Evolutionary conservation across 2,329 filamentous ascomycete genomes (phyloP).

Genomic region (Claviceps humidiphila): DNA sequence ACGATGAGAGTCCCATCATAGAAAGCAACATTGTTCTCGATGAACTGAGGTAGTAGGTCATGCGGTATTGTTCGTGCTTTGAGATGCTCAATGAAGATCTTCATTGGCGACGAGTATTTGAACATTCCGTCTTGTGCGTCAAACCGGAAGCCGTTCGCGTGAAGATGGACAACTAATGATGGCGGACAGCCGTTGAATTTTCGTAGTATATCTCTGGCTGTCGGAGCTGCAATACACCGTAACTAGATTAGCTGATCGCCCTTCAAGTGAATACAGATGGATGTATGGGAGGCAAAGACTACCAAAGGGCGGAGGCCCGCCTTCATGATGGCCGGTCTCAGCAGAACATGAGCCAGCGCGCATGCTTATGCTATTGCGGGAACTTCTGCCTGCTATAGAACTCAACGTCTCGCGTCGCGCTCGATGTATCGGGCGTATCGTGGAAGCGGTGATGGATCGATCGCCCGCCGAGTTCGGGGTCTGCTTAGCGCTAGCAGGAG

Average conservation of each 20-base stretch:
- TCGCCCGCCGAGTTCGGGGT: constrained; percentile 22
- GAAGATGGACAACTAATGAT: constrained; percentile 75
- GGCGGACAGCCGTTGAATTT: constrained; percentile 65
- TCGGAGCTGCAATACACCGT: constrained; percentile 43
- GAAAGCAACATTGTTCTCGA: constrained; percentile 58
- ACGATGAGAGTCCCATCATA: constrained; percentile 95
- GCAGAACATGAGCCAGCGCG: constrained; percentile 33
- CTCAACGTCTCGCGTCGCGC: constrained; percentile 42
- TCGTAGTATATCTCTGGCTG: constrained; percentile 64
- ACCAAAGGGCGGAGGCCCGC: constrained; percentile 42
- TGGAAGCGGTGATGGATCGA: constrained; percentile 24
- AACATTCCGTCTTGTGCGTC: constrained; percentile 91
- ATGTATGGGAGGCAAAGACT: constrained; percentile 7
- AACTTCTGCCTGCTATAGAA: constrained; percentile 31
- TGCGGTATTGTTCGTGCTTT: constrained; percentile 69
- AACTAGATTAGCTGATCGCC: background rate
- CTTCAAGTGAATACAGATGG: background rate
- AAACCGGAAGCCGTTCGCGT: constrained; percentile 78
- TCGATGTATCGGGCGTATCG: constrained; percentile 40
- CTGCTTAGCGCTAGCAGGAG: constrained; percentile 30
- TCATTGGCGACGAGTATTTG: constrained; percentile 85
- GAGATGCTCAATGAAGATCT: constrained; percentile 64
- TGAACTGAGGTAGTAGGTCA: constrained; percentile 71
- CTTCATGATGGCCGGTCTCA: constrained; percentile 25
- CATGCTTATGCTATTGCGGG: constrained; percentile 36